phyloP scores from a whole-genome alignment of 73 alveolate genomes.

The Symbiodinium pilosum region DNA sequence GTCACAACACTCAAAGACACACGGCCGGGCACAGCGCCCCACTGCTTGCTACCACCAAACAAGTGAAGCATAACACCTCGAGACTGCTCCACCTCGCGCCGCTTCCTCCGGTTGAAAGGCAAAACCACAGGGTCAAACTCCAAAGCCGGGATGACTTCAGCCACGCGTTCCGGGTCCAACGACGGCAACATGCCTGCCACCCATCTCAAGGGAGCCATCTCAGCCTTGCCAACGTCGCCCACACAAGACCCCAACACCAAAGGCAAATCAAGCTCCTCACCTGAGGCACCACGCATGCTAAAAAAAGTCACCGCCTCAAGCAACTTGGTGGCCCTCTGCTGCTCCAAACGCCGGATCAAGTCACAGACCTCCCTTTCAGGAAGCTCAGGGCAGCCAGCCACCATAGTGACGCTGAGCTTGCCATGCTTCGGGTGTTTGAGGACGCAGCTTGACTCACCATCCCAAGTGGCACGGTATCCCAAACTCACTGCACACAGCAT shows the following conservation, averaged over 20 bases:
- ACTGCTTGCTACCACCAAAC: not conserved
- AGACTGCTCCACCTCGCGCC: not conserved
- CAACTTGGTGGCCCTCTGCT: not conserved
- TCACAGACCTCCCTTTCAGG: not conserved
- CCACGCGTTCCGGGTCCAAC: not conserved
- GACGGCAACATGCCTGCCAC: not conserved
- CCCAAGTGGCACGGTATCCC: not conserved
- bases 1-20: not conserved
- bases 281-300: not conserved
- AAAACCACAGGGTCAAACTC: not conserved
- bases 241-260: not conserved
- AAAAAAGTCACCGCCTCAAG: not conserved
- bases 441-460: not conserved
- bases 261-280: not conserved
- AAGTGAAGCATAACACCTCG: not conserved
- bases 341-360: not conserved
- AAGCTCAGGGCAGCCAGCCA: not conserved
- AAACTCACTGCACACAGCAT: not conserved
- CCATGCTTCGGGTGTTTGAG: not conserved
- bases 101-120: conserved; percentile 2
- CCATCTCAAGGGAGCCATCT: not conserved
- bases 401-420: not conserved
- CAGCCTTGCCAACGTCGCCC: not conserved
- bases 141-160: not conserved
- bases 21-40: not conserved